phyloP scores from a whole-genome alignment of 2,329 filamentous ascomycete species.

The Ophiostoma ulmi region DNA sequence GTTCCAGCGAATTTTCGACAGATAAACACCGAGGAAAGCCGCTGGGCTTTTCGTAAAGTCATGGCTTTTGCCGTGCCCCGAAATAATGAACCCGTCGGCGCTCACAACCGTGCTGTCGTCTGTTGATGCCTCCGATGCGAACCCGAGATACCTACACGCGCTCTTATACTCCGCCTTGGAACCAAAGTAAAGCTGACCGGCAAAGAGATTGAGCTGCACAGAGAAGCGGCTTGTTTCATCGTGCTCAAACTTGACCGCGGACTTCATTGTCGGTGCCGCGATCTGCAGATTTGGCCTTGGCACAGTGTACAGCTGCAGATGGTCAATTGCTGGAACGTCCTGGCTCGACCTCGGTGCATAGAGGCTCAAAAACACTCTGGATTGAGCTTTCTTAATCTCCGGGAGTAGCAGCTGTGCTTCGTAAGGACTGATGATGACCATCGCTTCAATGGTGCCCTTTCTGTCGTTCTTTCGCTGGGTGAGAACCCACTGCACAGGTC shows the following conservation, averaged over 20 bases:
- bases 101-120: not conserved
- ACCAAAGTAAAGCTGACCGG: conserved; percentile 6
- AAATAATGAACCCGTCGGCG: conserved; percentile 1
- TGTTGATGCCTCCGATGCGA: not conserved
- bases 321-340: not conserved
- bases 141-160: not conserved
- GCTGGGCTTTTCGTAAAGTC: not conserved
- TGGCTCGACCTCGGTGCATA: conserved; percentile 10
- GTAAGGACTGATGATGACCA: conserved; percentile 15
- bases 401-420: not conserved
- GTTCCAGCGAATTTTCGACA: not conserved
- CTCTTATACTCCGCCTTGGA: not conserved
- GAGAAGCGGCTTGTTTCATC: not conserved
- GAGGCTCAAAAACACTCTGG: not conserved
- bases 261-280: not conserved
- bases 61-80: not conserved
- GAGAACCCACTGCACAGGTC: conserved; percentile 12
- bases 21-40: not conserved
- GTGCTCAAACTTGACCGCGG: not conserved
- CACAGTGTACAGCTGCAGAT: conserved; percentile 1
- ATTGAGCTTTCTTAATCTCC: not conserved
- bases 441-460: not conserved
- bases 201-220: conserved; percentile 12
- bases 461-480: not conserved
- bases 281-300: not conserved